Conservation (phyloP, 2,329 filamentous ascomycete genomes). For the Lasiodiplodia hormozganensis region DNA sequence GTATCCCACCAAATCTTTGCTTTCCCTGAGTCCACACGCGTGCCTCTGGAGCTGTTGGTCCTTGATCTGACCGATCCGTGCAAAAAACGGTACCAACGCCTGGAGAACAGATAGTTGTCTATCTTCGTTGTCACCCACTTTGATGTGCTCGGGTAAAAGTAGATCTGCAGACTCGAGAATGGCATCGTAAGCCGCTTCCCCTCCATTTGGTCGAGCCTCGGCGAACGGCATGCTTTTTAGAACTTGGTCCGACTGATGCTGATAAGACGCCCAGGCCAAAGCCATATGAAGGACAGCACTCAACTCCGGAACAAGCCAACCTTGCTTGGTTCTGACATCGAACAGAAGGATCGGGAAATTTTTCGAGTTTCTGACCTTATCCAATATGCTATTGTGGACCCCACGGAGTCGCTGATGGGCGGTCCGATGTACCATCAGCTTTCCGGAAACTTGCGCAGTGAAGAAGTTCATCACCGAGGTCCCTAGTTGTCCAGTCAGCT, state of each 20-base stretch:
- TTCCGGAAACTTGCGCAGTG: neutral
- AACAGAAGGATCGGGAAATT: rapidly evolving
- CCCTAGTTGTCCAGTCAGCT: neutral
- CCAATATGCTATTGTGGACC: neutral
- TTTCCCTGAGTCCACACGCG: neutral
- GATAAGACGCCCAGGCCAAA: neutral
- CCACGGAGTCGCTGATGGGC: neutral
- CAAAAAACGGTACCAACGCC: neutral
- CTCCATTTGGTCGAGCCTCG: neutral
- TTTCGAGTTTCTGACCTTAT: neutral
- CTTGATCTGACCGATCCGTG: neutral
- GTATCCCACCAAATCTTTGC: neutral
- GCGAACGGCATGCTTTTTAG: neutral
- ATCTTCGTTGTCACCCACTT: neutral
- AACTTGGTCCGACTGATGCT: neutral
- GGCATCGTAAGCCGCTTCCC: neutral
- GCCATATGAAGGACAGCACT: neutral
- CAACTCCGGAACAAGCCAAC: constrained; percentile 11
- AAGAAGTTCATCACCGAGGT: constrained; percentile 1
- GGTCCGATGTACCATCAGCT: neutral
- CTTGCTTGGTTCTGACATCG: neutral
- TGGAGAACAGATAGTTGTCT: neutral
- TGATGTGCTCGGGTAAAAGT: neutral
- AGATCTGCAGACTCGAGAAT: neutral
- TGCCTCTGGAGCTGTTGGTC: neutral